Evolutionary conservation across 495 filamentous ascomycete species (phyloP).

Genomic region (Hypoxylon fragiforme): DNA sequence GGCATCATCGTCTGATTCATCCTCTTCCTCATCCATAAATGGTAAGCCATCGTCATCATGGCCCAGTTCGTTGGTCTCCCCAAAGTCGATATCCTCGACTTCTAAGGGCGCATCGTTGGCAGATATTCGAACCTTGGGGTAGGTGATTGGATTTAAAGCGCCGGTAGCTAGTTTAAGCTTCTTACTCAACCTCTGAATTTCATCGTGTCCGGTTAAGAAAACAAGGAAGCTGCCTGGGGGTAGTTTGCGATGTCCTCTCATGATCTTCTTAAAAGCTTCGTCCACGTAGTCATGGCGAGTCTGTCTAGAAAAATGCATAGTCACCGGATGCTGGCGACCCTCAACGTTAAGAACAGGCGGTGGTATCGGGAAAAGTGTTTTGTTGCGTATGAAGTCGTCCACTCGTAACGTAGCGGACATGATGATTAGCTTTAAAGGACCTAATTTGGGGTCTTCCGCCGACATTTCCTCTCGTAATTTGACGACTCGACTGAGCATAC

Average conservation of each 20-base stretch:
- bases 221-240: conserved; percentile 92
- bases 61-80: conserved; percentile 55
- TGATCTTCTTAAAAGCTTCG: conserved; percentile 85
- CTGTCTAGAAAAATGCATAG: conserved; percentile 81
- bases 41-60: conserved; percentile 40
- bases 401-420: conserved; percentile 96
- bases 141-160: conserved; percentile 52
- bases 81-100: conserved; percentile 85
- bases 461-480: conserved; percentile 60
- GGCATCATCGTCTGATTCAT: conserved; percentile 59
- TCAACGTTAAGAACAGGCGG: conserved; percentile 89
- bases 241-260: conserved; percentile 84
- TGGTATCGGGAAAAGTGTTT: conserved; percentile 72
- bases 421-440: conserved; percentile 89
- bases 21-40: conserved; percentile 52
- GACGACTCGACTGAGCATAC: conserved; percentile 91
- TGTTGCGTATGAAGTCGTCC: conserved; percentile 86
- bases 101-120: conserved; percentile 80
- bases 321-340: conserved; percentile 90
- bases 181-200: conserved; percentile 80
- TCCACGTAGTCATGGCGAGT: conserved; percentile 88
- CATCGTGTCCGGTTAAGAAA: conserved; percentile 92
- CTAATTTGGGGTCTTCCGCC: conserved; percentile 55
- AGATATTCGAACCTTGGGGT: conserved; percentile 70
- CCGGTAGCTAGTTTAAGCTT: conserved; percentile 73